phyloP scores from a whole-genome alignment of 1,139 yeast species.

The Taphrina deformans region DNA sequence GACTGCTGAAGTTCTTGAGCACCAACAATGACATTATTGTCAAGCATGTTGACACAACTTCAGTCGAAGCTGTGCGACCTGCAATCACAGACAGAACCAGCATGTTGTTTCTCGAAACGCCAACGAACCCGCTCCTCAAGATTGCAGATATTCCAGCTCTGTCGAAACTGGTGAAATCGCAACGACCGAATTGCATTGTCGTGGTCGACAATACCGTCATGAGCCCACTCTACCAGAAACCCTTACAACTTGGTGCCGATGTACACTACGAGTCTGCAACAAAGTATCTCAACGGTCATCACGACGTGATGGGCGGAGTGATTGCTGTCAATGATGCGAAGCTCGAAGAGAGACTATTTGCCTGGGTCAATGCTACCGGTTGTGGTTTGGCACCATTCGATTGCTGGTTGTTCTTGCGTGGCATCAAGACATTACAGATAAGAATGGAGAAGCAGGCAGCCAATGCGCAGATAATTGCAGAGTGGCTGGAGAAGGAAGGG shows the following conservation, averaged over 20 bases:
- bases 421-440: constrained; percentile 81
- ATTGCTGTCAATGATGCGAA: constrained; percentile 66
- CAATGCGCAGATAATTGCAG: constrained; percentile 71
- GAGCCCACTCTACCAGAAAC: constrained; percentile 90
- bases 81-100: constrained; percentile 55
- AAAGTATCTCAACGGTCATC: constrained; percentile 88
- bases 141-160: constrained; percentile 71
- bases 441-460: constrained; percentile 70
- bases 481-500: constrained; percentile 59
- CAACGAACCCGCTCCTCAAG: constrained; percentile 81
- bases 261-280: constrained; percentile 86
- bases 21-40: constrained; percentile 68
- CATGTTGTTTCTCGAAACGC: constrained; percentile 87
- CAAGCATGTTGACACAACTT: constrained; percentile 79
- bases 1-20: constrained; percentile 71
- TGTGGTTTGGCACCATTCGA: constrained; percentile 89
- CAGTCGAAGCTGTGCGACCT: constrained; percentile 55
- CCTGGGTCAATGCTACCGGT: constrained; percentile 85
- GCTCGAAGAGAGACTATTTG: constrained; percentile 65
- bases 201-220: constrained; percentile 93
- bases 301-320: constrained; percentile 87
- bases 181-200: constrained; percentile 62
- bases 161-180: constrained; percentile 50
- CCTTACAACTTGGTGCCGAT: constrained; percentile 80
- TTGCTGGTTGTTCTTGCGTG: constrained; percentile 91